Percentiles rank a stretch among this genome's conserved stretches.
These are phyloP conservation scores for Crithidia bombi DNA, from an alignment of 208 protist genomes.

Conservation along the genomic window DNA sequence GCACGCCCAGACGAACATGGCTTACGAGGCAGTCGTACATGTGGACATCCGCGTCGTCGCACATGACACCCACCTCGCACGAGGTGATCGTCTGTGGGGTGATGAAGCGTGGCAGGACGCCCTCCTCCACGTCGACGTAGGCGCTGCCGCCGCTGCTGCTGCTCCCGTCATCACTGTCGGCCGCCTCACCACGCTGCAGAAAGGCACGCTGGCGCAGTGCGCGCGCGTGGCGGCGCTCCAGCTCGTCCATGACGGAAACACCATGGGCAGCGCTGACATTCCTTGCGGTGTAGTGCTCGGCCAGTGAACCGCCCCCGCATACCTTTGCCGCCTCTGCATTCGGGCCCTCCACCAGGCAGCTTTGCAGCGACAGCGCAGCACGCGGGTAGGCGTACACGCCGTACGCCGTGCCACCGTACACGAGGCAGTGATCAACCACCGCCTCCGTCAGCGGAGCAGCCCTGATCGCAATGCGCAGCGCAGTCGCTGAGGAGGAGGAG, in stretches of 20 bases:
- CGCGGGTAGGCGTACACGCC: constrained; percentile 81
- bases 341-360: constrained; percentile 60
- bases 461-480: constrained; percentile 46
- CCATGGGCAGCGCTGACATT: background rate
- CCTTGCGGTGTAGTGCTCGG: background rate
- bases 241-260: constrained; percentile 25
- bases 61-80: constrained; percentile 71
- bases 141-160: constrained; percentile 4
- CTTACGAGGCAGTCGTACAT: constrained; percentile 69
- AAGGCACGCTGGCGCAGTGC: constrained; percentile 27
- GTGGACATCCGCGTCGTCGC: constrained; percentile 73
- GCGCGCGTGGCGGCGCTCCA: constrained; percentile 34
- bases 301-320: background rate
- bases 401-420: constrained; percentile 68
- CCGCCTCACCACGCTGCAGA: constrained; percentile 14
- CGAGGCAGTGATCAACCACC: constrained; percentile 53
- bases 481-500: background rate
- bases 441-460: constrained; percentile 64
- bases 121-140: constrained; percentile 22
- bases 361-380: constrained; percentile 43
- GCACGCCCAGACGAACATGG: constrained; percentile 59
- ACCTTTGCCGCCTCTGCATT: constrained; percentile 25
- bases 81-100: constrained; percentile 29
- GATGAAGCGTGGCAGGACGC: constrained; percentile 40
- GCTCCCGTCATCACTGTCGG: constrained; percentile 16